A percentile compares a stretch with the other conserved stretches of the same genome.
phyloP scores from a whole-genome alignment of 495 filamentous ascomycete genomes.

The Lepraria neglecta region DNA sequence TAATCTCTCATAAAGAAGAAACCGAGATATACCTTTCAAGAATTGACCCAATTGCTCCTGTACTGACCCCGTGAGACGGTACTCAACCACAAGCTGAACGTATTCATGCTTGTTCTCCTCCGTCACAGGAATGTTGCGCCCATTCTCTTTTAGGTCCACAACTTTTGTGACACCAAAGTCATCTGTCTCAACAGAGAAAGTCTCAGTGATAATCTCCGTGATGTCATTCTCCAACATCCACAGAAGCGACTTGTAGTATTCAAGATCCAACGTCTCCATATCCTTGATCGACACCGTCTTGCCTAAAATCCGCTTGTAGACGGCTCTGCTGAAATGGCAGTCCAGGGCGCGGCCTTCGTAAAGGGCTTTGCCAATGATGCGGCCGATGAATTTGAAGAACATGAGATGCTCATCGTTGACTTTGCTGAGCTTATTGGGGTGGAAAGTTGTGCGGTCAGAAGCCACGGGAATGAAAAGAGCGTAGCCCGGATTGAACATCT shows the following conservation, averaged over 20 bases:
- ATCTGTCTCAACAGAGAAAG: constrained; percentile 87
- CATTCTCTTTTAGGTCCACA: constrained; percentile 80
- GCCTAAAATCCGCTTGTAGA: constrained; percentile 95
- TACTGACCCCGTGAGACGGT: constrained; percentile 83
- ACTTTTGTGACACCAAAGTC: constrained; percentile 84
- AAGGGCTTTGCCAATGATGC: constrained; percentile 96
- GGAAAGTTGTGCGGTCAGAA: constrained; percentile 97
- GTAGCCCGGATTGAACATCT: constrained; percentile 99
- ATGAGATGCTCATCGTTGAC: constrained; percentile 93
- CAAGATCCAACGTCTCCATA: constrained; percentile 97
- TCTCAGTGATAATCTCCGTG: constrained; percentile 97
- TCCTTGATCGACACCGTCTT: constrained; percentile 96
- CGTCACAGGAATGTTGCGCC: constrained; percentile 86
- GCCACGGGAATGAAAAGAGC: constrained; percentile 94
- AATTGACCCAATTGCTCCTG: constrained; percentile 93
- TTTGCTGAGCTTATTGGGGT: constrained; percentile 85
- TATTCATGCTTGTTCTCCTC: constrained; percentile 99
- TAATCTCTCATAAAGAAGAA: constrained; percentile 8
- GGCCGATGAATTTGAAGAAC: constrained; percentile 99
- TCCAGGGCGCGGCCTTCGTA: constrained; percentile 95
- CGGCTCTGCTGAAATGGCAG: constrained; percentile 97
- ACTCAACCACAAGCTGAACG: constrained; percentile 86
- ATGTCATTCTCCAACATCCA: constrained; percentile 99
- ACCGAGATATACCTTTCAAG: constrained; percentile 62
- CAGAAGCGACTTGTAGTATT: constrained; percentile 97